Percentiles rank a stretch among this genome's conserved stretches.
Evolutionary conservation across 2,329 filamentous ascomycete genomes (phyloP).

Genomic region (Xylariomycetidae sp.): DNA sequence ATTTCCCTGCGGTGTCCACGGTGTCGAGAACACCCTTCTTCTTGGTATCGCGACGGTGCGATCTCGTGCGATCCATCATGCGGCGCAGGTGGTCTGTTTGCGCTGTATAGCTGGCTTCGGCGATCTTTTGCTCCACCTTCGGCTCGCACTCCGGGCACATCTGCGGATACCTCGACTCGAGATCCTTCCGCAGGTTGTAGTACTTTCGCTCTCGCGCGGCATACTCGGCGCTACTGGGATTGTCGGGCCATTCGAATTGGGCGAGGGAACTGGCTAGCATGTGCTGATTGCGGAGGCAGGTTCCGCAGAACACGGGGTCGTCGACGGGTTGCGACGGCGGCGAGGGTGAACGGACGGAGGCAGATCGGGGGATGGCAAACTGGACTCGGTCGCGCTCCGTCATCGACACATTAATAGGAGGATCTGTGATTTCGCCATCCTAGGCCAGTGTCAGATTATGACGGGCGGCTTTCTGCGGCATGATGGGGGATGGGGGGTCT

Average conservation of each 20-base stretch:
- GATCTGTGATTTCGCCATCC: conserved; percentile 87
- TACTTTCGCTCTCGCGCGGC: conserved; percentile 61
- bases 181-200: conserved; percentile 60
- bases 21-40: conserved; percentile 36
- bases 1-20: conserved; percentile 35
- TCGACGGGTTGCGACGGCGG: conserved; percentile 26
- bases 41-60: conserved; percentile 35
- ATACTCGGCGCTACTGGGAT: conserved; percentile 62
- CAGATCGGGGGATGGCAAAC: conserved; percentile 41
- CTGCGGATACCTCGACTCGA: conserved; percentile 83
- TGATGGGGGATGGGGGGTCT: conserved; percentile 17
- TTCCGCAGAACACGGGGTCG: conserved; percentile 58
- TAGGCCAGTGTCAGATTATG: conserved; percentile 31
- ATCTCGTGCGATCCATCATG: conserved; percentile 62
- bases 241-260: conserved; percentile 68
- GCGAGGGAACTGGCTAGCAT: conserved; percentile 70
- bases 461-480: conserved; percentile 1
- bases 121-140: conserved; percentile 63
- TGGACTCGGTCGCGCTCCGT: conserved; percentile 34
- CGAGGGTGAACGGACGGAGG: conserved; percentile 20
- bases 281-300: conserved; percentile 84
- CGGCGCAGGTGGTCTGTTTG: conserved; percentile 74
- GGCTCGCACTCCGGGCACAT: conserved; percentile 78
- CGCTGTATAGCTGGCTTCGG: conserved; percentile 69
- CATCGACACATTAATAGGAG: conserved; percentile 58